A percentile compares a stretch with the other conserved stretches of the same genome.
phyloP scores from a whole-genome alignment of 805 yeast species.

The Metschnikowia similis region DNA sequence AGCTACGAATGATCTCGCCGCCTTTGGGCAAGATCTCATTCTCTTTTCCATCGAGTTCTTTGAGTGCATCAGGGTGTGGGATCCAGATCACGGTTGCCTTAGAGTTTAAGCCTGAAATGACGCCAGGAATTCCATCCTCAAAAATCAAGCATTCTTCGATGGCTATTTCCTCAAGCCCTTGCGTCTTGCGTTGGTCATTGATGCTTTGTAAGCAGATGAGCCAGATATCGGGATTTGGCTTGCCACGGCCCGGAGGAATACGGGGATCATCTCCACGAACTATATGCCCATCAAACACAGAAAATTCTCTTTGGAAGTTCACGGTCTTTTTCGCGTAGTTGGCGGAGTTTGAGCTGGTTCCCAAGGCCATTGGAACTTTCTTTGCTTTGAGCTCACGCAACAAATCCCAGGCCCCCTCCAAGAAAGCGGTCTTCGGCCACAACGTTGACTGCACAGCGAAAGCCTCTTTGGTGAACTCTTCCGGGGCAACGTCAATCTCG shows the following conservation, averaged over 20 bases:
- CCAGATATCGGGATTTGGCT: slow-evolving; percentile 95
- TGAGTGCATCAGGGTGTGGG: slow-evolving; percentile 73
- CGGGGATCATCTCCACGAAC: slow-evolving; percentile 89
- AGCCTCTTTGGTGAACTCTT: slow-evolving; percentile 54
- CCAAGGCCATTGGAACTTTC: slow-evolving; percentile 78
- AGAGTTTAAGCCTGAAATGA: slow-evolving; percentile 75
- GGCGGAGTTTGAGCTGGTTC: slow-evolving; percentile 70
- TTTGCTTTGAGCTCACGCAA: slow-evolving; percentile 48
- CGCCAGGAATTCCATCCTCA: slow-evolving; percentile 96
- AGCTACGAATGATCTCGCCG: slow-evolving; percentile 44
- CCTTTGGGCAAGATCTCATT: slow-evolving; percentile 41
- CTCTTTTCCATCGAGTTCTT: slow-evolving; percentile 49
- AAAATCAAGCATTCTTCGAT: slow-evolving; percentile 84
- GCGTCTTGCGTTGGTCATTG: slow-evolving; percentile 48
- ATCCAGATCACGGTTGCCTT: slow-evolving; percentile 91
- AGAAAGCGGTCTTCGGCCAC: slow-evolving; percentile 63
- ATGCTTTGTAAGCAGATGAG: slow-evolving; percentile 67
- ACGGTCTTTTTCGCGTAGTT: slow-evolving; percentile 71
- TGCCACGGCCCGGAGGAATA: slow-evolving; percentile 81
- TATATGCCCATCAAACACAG: slow-evolving; percentile 56
- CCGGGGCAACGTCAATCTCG: slow-evolving; percentile 52
- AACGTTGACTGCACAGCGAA: slow-evolving; percentile 48
- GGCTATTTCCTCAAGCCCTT: slow-evolving; percentile 44
- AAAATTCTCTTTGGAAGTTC: slow-evolving; percentile 62
- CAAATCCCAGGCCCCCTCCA: slow-evolving; percentile 84